Evolutionary conservation across 2,329 filamentous ascomycete genomes (phyloP), one percentile per base, ranked within the genome.

Genomic region (Dryadomyces quercus-mongolicae): DNA sequence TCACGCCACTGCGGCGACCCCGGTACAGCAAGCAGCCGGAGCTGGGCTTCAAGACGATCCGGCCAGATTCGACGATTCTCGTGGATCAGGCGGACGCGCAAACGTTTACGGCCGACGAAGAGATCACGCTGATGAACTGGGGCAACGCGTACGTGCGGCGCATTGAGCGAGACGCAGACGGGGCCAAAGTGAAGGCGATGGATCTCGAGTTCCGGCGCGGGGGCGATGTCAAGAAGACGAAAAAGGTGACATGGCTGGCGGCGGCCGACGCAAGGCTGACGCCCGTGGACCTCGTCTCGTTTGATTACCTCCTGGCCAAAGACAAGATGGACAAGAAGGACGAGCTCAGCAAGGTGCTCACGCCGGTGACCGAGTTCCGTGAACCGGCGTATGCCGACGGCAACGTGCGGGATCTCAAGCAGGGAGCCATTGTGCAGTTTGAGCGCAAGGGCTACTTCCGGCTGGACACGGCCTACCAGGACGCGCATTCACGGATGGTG

Each of bases 381-480:
- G 84, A 84, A 51, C 78, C 84, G 60, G 88, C 86, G 1, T 67
- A 87, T 54, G 91, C 88, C 21, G 92, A 96, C 65, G 83, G 81
- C 64, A 93, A 91, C 62, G 85, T 94, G 0, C 77, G 78, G 0
- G 76, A 82, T 58, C 74, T 95, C 49, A 88, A 88, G 76, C 84
- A 82, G 66, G 86, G 89, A 63, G 90, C 95, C 62, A 91, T 96
- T 59, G 89, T 97, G 61, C 92, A 96, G 73, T 86, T 96, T 51
- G 92, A 96, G 75, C 79, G 92, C 57, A 89, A 92, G 70, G 91
- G 90, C 1, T 96, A 88, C 72, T 96, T 86, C 74, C 77, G 91
- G 52, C 83, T 95, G 38, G 92, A 96, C 70, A 79, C 79, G 70
- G 73, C 72, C 16, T 65, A 62, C 44, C 67, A 76, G 61, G 74